Base-by-base conservation (phyloP, 1,284 basidiomycete species). In the Malassezia japonica region DNA sequence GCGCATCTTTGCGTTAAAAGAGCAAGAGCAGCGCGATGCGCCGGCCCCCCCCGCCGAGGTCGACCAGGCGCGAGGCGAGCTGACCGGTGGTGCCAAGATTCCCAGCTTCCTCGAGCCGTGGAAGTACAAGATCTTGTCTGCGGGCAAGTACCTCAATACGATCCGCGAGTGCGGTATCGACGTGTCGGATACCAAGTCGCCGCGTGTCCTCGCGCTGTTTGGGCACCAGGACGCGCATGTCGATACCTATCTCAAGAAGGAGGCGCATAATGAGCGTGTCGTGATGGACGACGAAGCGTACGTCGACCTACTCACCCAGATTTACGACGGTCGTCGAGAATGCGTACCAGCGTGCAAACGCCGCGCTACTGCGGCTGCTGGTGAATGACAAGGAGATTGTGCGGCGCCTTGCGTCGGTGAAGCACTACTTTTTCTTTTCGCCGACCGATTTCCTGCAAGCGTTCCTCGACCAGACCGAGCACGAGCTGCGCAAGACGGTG, bases 51-150 rank as follows among this genome's bases (percentile, higher is more conserved):
- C 27, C 7, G 25, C 23, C n/a, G 62, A 61, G 20, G 38, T 49
- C 3, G 60, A 57, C 10, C 40, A 48, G 10, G 41, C 23, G 10
- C 48, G 84, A 77, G 64, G 80, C 2, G 81, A 66, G 21, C 47
- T 72, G n/a, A 72, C 70, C 0, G 70, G 69, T 20, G 70, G 70
- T 5, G 69, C 70, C 21, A 67, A 64, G 55, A 63, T 72, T n/a
- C 70, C 70, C 4, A 54, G 52, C 5, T 72, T 71, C 50, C 58
- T 72, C 35, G 64, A 71, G 53, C 61, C 67, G 6, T 72, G 70
- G 70, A 71, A 71, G 55, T 61, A 65, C 48, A 72, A 71, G 59
- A 70, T 72, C 45, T 37, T 72, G 28, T 53, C 70, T 13, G 67
- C 70, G 20, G 70, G 70, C 42, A 72, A 71, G 46, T 72, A 72